phyloP scores from a whole-genome alignment of 2,329 filamentous ascomycete genomes.

The Pochonia chlamydosporia region DNA sequence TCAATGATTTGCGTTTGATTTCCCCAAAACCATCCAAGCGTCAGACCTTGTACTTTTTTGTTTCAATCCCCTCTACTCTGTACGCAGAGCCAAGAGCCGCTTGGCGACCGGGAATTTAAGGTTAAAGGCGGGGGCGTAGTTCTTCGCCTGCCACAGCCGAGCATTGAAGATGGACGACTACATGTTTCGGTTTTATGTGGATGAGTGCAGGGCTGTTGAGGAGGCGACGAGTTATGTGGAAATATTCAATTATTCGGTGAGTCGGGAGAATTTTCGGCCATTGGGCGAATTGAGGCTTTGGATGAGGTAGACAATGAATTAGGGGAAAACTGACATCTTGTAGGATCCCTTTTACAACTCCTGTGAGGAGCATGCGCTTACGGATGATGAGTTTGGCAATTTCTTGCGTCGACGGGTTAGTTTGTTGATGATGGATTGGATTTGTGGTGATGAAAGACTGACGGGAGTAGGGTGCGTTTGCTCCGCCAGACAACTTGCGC shows the following conservation, averaged over 20 bases:
- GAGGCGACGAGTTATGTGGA: slow-evolving; percentile 52
- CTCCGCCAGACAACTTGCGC: slow-evolving; percentile 34
- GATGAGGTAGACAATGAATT: no score
- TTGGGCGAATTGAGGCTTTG: no score
- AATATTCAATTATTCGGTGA: slow-evolving; percentile 54
- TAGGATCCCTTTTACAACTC: slow-evolving; percentile 46
- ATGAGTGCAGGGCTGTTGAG: slow-evolving; percentile 39
- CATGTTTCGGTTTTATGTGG: slow-evolving; percentile 45
- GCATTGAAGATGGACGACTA: slow-evolving; percentile 49
- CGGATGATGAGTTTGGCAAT: slow-evolving; percentile 51
- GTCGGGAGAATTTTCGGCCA: no score
- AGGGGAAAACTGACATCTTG: not conserved
- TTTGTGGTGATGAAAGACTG: not conserved
- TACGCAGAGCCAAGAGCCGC: no score
- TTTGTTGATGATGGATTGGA: slow-evolving; percentile 3
- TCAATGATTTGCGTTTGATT: no score
- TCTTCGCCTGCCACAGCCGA: no score
- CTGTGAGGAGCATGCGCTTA: slow-evolving; percentile 45
- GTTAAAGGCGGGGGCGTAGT: not conserved
- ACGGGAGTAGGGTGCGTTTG: slow-evolving; percentile 44
- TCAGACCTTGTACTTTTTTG: no score
- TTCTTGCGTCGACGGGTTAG: slow-evolving; percentile 46
- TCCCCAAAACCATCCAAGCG: no score
- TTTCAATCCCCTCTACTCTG: no score
- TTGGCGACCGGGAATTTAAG: not conserved